Conservation (phyloP, 306 rosid species). For the Lotus japonicus region DNA sequence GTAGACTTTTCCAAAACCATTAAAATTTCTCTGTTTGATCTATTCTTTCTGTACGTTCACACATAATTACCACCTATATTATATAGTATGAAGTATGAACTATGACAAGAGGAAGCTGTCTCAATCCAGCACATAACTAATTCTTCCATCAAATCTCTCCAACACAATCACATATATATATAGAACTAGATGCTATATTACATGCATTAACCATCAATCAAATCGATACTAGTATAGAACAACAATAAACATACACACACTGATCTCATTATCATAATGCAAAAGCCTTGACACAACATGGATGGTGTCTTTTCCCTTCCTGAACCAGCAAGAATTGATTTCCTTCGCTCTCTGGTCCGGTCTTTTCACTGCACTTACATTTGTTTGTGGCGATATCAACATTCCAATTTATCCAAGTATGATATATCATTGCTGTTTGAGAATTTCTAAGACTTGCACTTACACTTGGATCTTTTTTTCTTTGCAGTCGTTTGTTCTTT, state of each 20-base stretch:
- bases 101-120: not conserved
- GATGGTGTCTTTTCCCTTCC: constrained; percentile 46
- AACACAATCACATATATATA: too few relatives aligned
- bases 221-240: too few relatives aligned
- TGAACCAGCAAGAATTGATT: constrained; percentile 29
- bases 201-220: too few relatives aligned
- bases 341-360: constrained; percentile 33
- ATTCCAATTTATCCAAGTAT: constrained; percentile 40
- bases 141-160: too few relatives aligned
- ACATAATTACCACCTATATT: too few relatives aligned
- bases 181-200: too few relatives aligned
- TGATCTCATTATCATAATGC: too few relatives aligned
- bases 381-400: constrained; percentile 49
- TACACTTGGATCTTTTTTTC: not conserved
- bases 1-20: constrained; percentile 18
- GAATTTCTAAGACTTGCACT: too few relatives aligned
- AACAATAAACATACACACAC: too few relatives aligned
- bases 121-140: not conserved
- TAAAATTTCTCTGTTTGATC: constrained; percentile 12
- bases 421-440: too few relatives aligned
- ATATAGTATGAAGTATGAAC: too few relatives aligned
- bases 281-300: constrained; percentile 17
- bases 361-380: constrained; percentile 56
- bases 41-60: not conserved
- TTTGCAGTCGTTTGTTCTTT: constrained; percentile 36